Evolutionary conservation across 345 rosid genomes (phyloP).

Genomic region (Camelina sativa): DNA sequence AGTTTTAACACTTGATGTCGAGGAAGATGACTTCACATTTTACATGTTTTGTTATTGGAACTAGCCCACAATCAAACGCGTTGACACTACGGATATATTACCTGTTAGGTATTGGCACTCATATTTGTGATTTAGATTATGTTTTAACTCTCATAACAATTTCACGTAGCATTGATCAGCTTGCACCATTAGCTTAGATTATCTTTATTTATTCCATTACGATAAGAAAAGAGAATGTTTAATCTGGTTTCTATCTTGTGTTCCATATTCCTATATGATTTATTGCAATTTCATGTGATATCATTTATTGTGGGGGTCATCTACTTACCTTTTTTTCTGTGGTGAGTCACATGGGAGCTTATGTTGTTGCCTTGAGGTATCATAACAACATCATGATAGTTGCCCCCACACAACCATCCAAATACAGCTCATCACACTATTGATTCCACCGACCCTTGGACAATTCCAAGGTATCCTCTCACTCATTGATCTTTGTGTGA

Average conservation of each 20-base stretch:
- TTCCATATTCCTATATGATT: slow-evolving; percentile 8
- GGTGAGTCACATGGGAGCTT: slow-evolving; percentile 42
- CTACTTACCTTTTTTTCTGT: slow-evolving; percentile 16
- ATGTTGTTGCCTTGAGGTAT: slow-evolving; percentile 32
- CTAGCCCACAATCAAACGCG: background rate
- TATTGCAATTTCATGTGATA: slow-evolving; percentile 19
- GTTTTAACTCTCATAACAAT: background rate
- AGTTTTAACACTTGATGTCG: background rate
- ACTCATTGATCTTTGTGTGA: slow-evolving; percentile 39
- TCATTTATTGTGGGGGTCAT: slow-evolving; percentile 38
- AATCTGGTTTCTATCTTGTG: slow-evolving; percentile 3
- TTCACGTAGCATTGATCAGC: background rate
- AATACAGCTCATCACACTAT: slow-evolving; percentile 41
- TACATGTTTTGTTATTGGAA: background rate
- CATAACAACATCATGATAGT: slow-evolving; percentile 27
- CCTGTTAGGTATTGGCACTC: background rate
- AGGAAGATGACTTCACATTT: slow-evolving; percentile 6
- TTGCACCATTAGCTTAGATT: slow-evolving; percentile 18
- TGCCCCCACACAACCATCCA: slow-evolving; percentile 36
- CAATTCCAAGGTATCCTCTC: slow-evolving; percentile 20
- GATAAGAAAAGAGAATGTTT: background rate
- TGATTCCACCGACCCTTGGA: slow-evolving; percentile 34
- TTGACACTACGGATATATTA: slow-evolving; percentile 8
- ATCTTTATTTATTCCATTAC: background rate
- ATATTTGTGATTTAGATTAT: slow-evolving; percentile 5